These are phyloP conservation scores for Kodamaea ohmeri DNA, from an alignment of 1,139 yeast genomes.

Conservation along the genomic window DNA sequence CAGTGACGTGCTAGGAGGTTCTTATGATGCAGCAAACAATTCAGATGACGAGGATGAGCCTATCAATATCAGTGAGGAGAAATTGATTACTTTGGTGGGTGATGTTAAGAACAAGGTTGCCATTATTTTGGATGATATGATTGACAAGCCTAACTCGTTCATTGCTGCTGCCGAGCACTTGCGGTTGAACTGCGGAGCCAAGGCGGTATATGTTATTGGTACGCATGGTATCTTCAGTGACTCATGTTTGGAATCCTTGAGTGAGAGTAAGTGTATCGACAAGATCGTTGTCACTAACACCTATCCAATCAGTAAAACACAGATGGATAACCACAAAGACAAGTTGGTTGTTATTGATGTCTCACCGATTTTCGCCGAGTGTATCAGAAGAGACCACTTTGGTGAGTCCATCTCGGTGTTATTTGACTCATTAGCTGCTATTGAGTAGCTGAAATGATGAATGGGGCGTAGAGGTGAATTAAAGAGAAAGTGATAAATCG, in stretches of 20 bases:
- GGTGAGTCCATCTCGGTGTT: slow-evolving; percentile 94
- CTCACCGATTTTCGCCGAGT: slow-evolving; percentile 93
- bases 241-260: slow-evolving; percentile 76
- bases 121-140: slow-evolving; percentile 92
- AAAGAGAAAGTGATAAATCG: too few species aligned
- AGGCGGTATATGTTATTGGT: slow-evolving; percentile 83
- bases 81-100: slow-evolving; percentile 92
- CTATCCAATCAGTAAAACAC: slow-evolving; percentile 74
- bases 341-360: slow-evolving; percentile 82
- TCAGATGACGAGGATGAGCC: slow-evolving; percentile 89
- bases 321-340: slow-evolving; percentile 56
- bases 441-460: too few species aligned
- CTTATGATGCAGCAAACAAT: slow-evolving; percentile 64
- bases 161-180: slow-evolving; percentile 98
- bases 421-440: slow-evolving; percentile 78
- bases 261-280: slow-evolving; percentile 78
- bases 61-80: slow-evolving; percentile 65
- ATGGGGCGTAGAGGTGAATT: too few species aligned
- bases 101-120: slow-evolving; percentile 91
- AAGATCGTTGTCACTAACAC: slow-evolving; percentile 93
- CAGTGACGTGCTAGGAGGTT: slow-evolving; percentile 70
- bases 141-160: slow-evolving; percentile 90
- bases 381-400: slow-evolving; percentile 96
- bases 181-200: slow-evolving; percentile 92
- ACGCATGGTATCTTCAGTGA: slow-evolving; percentile 95